Evolutionary conservation across 805 yeast species (phyloP), one percentile per base, ranked within the genome.

Genomic region (Saccharomycopsis sp.): DNA sequence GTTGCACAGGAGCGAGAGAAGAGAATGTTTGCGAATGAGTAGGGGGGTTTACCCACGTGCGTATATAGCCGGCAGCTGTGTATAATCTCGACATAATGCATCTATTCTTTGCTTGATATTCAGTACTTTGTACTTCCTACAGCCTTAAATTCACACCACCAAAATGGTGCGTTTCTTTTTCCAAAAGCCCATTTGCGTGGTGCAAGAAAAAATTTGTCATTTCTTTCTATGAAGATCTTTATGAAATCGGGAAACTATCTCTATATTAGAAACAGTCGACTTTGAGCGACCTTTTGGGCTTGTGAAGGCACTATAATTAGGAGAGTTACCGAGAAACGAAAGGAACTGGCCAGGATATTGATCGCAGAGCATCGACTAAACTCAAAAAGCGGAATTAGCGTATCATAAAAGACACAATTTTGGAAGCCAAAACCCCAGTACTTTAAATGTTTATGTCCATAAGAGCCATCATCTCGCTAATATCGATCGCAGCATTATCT

Each of bases 1-100:
- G 79, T 86, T 44, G 78, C 76, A 58, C 76, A 79, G 58, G 64
- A 82, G 44, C 72, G 85, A 59, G 88, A 84, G 62, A 73, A 74
- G 53, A 70, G 78, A 64, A 72, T 76, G 75, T 73, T 61, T 24
- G 34, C 52, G 20, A 21, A 20, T 12, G 23, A 44, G 23, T 44
- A n/a, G n/a, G n/a, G n/a, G n/a, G n/a, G n/a, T 37, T 37, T n/a
- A 37, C 14, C 44, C 15, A 37, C n/a, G 15, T 37, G 14, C n/a
- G n/a, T n/a, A n/a, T n/a, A 14, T 14, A 37, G 14, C n/a, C 15
- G 14, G n/a, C n/a, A 14, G 15, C 44, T 37, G 15, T 37, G n/a
- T n/a, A 37, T 37, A 37, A 37, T 37, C n/a, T 37, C n/a, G n/a
- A n/a, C n/a, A n/a, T n/a, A n/a, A n/a, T n/a, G n/a, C n/a, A n/a